Conservation (phyloP, 1,284 basidiomycete genomes). For the Cryptococcus sp. region DNA sequence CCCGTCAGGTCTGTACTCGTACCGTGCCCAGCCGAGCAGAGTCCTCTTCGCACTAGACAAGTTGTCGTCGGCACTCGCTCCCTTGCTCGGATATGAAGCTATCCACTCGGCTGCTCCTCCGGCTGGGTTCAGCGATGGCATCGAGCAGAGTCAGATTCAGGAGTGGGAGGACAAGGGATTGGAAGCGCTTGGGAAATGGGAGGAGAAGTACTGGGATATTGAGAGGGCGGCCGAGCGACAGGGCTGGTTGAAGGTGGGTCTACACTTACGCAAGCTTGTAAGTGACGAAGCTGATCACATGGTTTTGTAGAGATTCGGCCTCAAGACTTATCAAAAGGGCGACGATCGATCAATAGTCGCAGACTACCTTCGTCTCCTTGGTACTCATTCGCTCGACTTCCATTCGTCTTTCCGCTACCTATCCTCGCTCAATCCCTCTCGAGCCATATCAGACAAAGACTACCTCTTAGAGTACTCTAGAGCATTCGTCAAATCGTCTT, state of each 20-base stretch:
- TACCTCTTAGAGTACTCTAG: slow-evolving; percentile 59
- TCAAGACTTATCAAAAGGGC: slow-evolving; percentile 58
- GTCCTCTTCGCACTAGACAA: slow-evolving; percentile 73
- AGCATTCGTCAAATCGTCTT: slow-evolving; percentile 57
- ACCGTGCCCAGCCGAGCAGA: slow-evolving; percentile 58
- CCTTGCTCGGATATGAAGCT: slow-evolving; percentile 74
- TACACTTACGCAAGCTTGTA: neutral
- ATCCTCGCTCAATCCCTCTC: slow-evolving; percentile 63
- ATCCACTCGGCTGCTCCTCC: slow-evolving; percentile 60
- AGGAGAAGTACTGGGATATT: slow-evolving; percentile 62
- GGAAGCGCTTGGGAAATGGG: slow-evolving; percentile 56
- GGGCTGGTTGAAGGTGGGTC: slow-evolving; percentile 67
- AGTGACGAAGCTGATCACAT: neutral
- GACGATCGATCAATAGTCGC: slow-evolving; percentile 66
- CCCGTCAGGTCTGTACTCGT: slow-evolving; percentile 80
- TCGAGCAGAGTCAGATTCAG: slow-evolving; percentile 63
- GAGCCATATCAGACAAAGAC: slow-evolving; percentile 24
- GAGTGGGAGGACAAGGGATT: slow-evolving; percentile 65
- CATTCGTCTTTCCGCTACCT: slow-evolving; percentile 76
- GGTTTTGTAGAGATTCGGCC: slow-evolving; percentile 66
- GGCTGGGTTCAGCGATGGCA: slow-evolving; percentile 66
- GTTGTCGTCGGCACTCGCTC: slow-evolving; percentile 71
- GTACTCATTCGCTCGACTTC: slow-evolving; percentile 74
- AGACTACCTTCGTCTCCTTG: slow-evolving; percentile 69
- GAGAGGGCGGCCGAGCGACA: slow-evolving; percentile 64